These are phyloP conservation scores for Phlyctochytrium bullatum DNA, from an alignment of 192 early-diverging fungal genomes.

Conservation along the genomic window DNA sequence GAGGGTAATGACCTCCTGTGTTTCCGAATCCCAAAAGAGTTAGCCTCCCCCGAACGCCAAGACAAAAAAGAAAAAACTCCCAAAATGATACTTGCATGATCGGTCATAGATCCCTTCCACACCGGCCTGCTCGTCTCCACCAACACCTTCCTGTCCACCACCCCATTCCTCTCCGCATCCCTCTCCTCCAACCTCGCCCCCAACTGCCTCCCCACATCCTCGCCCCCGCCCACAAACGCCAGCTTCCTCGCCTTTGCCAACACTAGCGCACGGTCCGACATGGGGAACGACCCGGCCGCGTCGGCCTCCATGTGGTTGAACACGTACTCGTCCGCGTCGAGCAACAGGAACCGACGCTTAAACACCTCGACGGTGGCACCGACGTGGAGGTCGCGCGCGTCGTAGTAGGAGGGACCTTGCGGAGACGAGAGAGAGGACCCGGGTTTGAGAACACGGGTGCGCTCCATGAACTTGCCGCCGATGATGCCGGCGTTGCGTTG, in stretches of 20 bases:
- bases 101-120: slow-evolving; percentile 30
- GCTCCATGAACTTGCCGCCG: slow-evolving; percentile 66
- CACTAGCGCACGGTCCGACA: slow-evolving; percentile 27
- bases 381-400: slow-evolving; percentile 46
- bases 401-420: slow-evolving; percentile 52
- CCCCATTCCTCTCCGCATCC: slow-evolving; percentile 14
- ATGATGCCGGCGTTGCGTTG: slow-evolving; percentile 61
- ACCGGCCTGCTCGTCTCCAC: slow-evolving; percentile 34
- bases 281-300: slow-evolving; percentile 11
- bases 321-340: slow-evolving; percentile 67
- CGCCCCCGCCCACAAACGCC: slow-evolving; percentile 12
- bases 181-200: slow-evolving; percentile 11
- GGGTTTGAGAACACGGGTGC: slow-evolving; percentile 55
- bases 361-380: slow-evolving; percentile 53
- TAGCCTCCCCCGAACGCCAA: slow-evolving; percentile 4
- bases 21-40: not conserved
- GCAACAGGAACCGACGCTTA: slow-evolving; percentile 48
- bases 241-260: slow-evolving; percentile 26
- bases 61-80: not conserved
- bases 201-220: slow-evolving; percentile 8
- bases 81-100: slow-evolving; percentile 45
- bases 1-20: slow-evolving; percentile 55
- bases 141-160: slow-evolving; percentile 37
- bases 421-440: slow-evolving; percentile 38
- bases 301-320: slow-evolving; percentile 52